Evolutionary conservation across 495 filamentous ascomycete genomes (phyloP), one percentile per base, ranked within the genome.

Genomic region (Massariosphaeria phaeospora): DNA sequence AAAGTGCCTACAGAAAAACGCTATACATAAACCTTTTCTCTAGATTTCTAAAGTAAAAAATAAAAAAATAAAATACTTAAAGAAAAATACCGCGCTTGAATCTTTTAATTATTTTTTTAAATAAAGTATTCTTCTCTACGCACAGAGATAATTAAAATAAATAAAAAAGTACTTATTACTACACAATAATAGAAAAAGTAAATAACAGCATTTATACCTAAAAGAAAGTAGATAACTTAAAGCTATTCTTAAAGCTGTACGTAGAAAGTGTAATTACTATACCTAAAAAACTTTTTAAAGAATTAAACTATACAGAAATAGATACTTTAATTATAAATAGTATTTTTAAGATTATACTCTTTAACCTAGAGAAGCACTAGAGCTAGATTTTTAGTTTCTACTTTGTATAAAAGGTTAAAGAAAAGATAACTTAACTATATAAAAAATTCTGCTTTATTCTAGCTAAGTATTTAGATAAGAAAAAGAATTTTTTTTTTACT

Each of bases 241-340:
- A 18, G 17, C 40, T 43, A 3, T 2, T 13, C 2, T 2, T 43
- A 13, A 43, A 43, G 17, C 40, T 43, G 15, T 43, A 25, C 25
- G 21, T 25, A 25, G 17, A 43, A 2, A 21, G 40, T 43, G 17
- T 43, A 3, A 43, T 43, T 25, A 43, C 3, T 20, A 43, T 25
- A 43, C 40, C 17, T 8, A 21, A 25, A 25, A 23, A 7, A 43
- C 40, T 21, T 2, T 43, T 43, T 43, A 43, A 43, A 21, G 17
- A 43, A 21, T 43, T 43, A 43, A 21, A 43, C 17, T 43, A 43
- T 43, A 43, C 13, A 21, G 17, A 43, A 21, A 21, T 43, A 43
- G 17, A 43, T 18, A 21, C 6, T 4, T 21, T 43, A 18, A 43
- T 43, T 21, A 13, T 4, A 9, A 43, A 25, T 25, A 43, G 40